Evolutionary conservation across 1,284 basidiomycete species (phyloP).

Genomic region (Heterobasidion annosum): DNA sequence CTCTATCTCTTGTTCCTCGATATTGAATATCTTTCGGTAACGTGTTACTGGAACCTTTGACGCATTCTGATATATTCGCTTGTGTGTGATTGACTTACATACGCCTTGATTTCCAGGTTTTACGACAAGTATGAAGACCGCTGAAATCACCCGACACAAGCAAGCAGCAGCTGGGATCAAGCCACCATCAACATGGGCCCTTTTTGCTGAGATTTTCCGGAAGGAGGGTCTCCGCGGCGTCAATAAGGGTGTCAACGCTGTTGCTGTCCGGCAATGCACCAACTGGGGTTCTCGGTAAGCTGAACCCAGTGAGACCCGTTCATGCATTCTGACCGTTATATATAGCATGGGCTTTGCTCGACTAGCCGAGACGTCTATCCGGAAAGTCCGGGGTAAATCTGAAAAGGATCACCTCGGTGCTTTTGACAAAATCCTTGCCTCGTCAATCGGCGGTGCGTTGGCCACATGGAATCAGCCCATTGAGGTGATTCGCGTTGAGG

Average conservation of each 20-base stretch:
- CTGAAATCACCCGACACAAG: constrained; percentile 97
- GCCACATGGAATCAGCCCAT: constrained; percentile 99
- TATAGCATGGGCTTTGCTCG: constrained; percentile 95
- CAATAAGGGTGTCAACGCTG: constrained; percentile 99
- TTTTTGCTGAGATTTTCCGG: constrained; percentile 92
- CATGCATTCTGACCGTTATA: not conserved
- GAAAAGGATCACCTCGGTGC: constrained; percentile 73
- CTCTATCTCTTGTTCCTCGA: constrained; percentile 6
- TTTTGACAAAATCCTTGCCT: constrained; percentile 83
- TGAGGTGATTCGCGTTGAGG: constrained; percentile 92
- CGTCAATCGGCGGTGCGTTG: constrained; percentile 90
- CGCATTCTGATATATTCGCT: not conserved
- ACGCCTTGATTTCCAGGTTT: constrained; percentile 51
- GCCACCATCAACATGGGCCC: constrained; percentile 90
- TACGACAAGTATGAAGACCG: constrained; percentile 98
- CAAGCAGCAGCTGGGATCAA: constrained; percentile 84
- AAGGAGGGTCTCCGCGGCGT: constrained; percentile 92
- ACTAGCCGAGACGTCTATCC: constrained; percentile 79
- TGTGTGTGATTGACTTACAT: not conserved
- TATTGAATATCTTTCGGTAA: too few species aligned
- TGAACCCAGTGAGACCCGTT: not conserved
- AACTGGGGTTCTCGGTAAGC: constrained; percentile 97
- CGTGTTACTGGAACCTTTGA: too few species aligned
- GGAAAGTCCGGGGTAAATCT: constrained; percentile 66
- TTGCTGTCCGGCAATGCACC: constrained; percentile 94